Percentiles rank a stretch among this genome's conserved stretches.
Conservation (phyloP, 768 basidiomycete genomes). For the Tubosaeta sp. region DNA sequence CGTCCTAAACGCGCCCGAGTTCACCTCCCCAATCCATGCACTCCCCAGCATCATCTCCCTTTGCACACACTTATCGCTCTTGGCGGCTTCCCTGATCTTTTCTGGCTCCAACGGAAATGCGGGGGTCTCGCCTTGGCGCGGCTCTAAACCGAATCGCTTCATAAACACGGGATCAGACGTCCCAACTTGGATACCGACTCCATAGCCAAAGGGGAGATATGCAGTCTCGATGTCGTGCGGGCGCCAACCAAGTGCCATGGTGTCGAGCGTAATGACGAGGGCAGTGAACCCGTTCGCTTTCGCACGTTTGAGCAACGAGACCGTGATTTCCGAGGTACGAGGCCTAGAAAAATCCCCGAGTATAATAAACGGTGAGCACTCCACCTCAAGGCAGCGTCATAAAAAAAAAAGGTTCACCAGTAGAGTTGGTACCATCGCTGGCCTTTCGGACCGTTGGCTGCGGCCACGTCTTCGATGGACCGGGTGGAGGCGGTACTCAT, state of each 20-base stretch:
- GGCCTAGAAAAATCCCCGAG: conserved; percentile 44
- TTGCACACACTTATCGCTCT: conserved; percentile 46
- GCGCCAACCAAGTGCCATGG: conserved; percentile 69
- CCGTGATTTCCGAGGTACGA: conserved; percentile 49
- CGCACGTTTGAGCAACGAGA: conserved; percentile 62
- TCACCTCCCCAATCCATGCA: conserved; percentile 61
- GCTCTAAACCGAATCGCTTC: conserved; percentile 47
- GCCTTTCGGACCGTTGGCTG: conserved; percentile 58
- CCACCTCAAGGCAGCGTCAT: background rate
- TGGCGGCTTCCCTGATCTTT: conserved; percentile 38
- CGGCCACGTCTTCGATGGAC: conserved; percentile 74
- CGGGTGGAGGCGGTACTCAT: conserved; percentile 73
- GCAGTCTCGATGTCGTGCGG: conserved; percentile 65
- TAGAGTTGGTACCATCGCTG: conserved; percentile 82
- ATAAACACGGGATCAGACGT: conserved; percentile 78
- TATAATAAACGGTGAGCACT: background rate
- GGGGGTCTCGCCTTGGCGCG: conserved; percentile 34
- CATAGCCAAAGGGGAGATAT: conserved; percentile 65
- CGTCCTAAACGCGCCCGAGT: conserved; percentile 55
- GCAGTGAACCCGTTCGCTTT: conserved; percentile 63
- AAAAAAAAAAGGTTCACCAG: conserved; percentile 41
- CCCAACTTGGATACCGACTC: conserved; percentile 63
- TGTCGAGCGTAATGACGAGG: conserved; percentile 78
- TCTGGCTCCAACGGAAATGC: conserved; percentile 58
- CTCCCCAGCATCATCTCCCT: conserved; percentile 43